Evolutionary conservation across 805 yeast genomes (phyloP).

Genomic region (Nakazawaea populi): DNA sequence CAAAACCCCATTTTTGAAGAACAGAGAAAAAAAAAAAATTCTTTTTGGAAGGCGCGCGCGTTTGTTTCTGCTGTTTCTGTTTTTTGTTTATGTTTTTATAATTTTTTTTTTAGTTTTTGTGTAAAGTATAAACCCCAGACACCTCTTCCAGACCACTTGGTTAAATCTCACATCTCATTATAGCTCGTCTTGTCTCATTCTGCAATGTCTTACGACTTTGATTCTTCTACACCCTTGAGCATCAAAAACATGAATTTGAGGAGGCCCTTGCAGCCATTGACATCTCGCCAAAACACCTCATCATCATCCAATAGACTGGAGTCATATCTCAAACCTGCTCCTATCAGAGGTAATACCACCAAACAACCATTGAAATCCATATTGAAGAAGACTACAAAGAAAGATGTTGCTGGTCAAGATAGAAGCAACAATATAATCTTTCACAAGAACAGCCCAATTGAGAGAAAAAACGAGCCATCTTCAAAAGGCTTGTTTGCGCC

Average conservation of each 20-base stretch:
- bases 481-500: background rate
- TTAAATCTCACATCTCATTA: no score
- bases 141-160: no score
- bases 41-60: no score
- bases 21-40: no score
- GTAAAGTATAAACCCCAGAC: no score
- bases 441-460: background rate
- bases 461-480: background rate
- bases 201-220: slow-evolving; percentile 5
- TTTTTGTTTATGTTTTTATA: no score
- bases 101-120: no score
- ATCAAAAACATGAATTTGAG: slow-evolving; percentile 2
- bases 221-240: slow-evolving; percentile 9
- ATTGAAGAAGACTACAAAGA: background rate
- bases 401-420: no score
- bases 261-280: slow-evolving; percentile 3
- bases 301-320: background rate
- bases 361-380: slow-evolving; percentile 10
- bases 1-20: no score
- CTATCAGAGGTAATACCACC: background rate
- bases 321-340: slow-evolving; percentile 1
- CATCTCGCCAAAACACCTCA: background rate
- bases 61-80: no score
- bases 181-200: background rate
- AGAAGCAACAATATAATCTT: no score